These are phyloP conservation scores for Aspergillus sp. DNA, from an alignment of 2,329 filamentous ascomycete species.

Conservation along the genomic window DNA sequence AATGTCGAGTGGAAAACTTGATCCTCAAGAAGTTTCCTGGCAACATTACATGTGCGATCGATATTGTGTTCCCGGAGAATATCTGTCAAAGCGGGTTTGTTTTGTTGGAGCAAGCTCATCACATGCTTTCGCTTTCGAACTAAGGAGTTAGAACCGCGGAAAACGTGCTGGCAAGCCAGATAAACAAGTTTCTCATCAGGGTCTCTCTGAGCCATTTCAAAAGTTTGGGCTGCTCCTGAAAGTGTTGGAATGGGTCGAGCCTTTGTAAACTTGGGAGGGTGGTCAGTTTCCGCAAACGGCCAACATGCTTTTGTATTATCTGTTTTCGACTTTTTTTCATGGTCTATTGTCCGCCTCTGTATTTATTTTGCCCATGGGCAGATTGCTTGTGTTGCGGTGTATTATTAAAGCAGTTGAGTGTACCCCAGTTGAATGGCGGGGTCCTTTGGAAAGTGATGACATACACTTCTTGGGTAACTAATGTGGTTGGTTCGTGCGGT, in stretches of 20 bases:
- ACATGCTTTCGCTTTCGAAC: too few relatives aligned
- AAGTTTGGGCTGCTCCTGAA: too few relatives aligned
- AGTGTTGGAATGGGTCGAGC: too few relatives aligned
- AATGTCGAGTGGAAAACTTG: not conserved
- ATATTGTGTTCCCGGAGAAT: slow-evolving; percentile 1
- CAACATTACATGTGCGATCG: not conserved
- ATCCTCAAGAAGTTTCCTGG: not conserved
- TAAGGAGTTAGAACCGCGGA: too few relatives aligned
- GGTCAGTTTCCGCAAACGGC: too few relatives aligned
- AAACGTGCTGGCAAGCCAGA: too few relatives aligned
- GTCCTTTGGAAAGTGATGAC: not conserved
- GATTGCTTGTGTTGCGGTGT: not conserved
- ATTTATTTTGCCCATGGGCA: not conserved
- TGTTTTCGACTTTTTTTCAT: too few relatives aligned
- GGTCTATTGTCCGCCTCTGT: not conserved
- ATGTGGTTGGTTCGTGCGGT: not conserved
- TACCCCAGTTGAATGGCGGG: not conserved
- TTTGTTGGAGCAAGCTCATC: not conserved
- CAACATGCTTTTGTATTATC: too few relatives aligned
- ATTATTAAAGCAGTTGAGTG: not conserved
- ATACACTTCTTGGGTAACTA: slow-evolving; percentile 1
- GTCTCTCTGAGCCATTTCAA: too few relatives aligned
- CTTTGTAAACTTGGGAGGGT: too few relatives aligned
- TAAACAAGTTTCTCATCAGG: too few relatives aligned
- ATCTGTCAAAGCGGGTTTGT: not conserved